phyloP scores from a whole-genome alignment of 257 asterid genomes.

The Marsdenia floribunda region DNA sequence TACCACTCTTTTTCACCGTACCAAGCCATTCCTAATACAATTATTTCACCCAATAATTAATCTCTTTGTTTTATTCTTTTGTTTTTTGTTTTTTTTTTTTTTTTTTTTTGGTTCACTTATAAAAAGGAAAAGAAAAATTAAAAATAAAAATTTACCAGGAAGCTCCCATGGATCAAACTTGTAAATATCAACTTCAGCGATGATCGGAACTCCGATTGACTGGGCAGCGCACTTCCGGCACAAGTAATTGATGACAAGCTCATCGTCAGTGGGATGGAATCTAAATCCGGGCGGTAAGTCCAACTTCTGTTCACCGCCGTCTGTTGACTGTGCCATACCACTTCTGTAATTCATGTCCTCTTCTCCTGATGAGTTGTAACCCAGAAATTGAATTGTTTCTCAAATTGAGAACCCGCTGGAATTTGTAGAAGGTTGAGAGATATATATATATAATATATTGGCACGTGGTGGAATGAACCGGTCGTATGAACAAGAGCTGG shows the following conservation, averaged over 20 bases:
- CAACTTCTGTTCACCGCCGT: constrained; percentile 12
- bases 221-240: constrained; percentile 48
- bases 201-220: constrained; percentile 38
- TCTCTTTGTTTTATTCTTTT: too few species aligned
- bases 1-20: constrained; percentile 75
- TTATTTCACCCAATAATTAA: background rate
- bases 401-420: background rate
- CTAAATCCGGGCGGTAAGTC: constrained; percentile 37
- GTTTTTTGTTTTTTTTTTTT: too few species aligned
- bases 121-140: too few species aligned
- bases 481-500: background rate
- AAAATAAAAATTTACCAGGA: constrained; percentile 37
- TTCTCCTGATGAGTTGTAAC: background rate
- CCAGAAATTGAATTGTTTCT: background rate
- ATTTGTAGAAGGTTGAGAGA: background rate
- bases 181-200: constrained; percentile 74
- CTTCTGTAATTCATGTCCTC: background rate
- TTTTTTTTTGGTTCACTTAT: too few species aligned
- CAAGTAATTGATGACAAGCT: constrained; percentile 33
- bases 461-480: constrained; percentile 21
- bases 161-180: constrained; percentile 74
- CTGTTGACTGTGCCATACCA: constrained; percentile 1
- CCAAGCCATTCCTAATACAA: constrained; percentile 39
- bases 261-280: constrained; percentile 42
- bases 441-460: background rate